phyloP scores from a whole-genome alignment of 179 eudicot species.

The Camellia oleifera region DNA sequence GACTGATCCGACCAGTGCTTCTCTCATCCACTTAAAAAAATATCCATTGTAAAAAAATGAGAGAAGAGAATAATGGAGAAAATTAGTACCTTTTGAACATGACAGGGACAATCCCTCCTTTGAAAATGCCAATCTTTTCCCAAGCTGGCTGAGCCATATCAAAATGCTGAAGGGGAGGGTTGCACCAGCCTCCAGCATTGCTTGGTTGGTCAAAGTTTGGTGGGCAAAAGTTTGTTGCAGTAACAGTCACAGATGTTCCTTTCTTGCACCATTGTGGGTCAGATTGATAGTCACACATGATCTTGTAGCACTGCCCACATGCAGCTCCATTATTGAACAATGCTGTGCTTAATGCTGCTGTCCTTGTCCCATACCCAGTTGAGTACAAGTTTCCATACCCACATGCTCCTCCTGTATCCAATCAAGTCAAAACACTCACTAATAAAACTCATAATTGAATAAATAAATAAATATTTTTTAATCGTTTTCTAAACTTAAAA shows the following conservation, averaged over 20 bases:
- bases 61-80: not conserved
- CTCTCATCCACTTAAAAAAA: too few relatives aligned
- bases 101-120: slow-evolving; percentile 66
- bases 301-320: slow-evolving; percentile 67
- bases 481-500: too few relatives aligned
- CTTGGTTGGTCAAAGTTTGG: slow-evolving; percentile 54
- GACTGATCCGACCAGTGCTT: too few relatives aligned
- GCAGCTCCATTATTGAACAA: slow-evolving; percentile 63
- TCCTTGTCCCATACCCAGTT: slow-evolving; percentile 52
- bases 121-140: slow-evolving; percentile 66
- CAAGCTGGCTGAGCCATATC: slow-evolving; percentile 82
- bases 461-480: too few relatives aligned
- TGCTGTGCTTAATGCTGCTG: slow-evolving; percentile 67
- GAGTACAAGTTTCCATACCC: slow-evolving; percentile 63
- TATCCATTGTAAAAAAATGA: too few relatives aligned
- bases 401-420: slow-evolving; percentile 62
- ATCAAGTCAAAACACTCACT: not conserved
- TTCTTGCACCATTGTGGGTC: slow-evolving; percentile 55
- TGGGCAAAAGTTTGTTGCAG: slow-evolving; percentile 78
- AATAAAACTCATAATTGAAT: too few relatives aligned
- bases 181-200: slow-evolving; percentile 69
- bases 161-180: slow-evolving; percentile 69
- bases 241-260: slow-evolving; percentile 47
- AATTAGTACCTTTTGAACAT: slow-evolving; percentile 44
- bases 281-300: slow-evolving; percentile 40